These are phyloP conservation scores for Monarda citriodora DNA, from an alignment of 305 asterid species.

Conservation along the genomic window DNA sequence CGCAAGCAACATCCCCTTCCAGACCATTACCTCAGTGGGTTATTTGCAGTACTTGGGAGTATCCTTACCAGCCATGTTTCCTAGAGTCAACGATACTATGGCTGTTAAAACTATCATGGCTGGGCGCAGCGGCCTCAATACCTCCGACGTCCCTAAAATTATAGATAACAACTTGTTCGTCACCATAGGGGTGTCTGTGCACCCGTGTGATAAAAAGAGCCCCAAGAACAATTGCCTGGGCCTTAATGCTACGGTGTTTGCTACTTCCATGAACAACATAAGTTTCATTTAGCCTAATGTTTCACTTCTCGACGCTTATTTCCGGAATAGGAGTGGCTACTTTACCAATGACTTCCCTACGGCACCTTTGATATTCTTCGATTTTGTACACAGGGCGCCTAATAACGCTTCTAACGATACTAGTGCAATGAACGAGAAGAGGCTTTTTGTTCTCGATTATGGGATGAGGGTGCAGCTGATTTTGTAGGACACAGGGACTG, in stretches of 20 bases:
- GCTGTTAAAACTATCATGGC: constrained; percentile 74
- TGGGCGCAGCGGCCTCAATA: constrained; percentile 50
- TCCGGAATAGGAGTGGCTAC: constrained; percentile 35
- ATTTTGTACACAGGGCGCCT: constrained; percentile 68
- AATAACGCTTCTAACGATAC: constrained; percentile 58
- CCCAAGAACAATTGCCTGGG: constrained; percentile 52
- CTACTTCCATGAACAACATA: constrained; percentile 72
- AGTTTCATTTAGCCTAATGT: constrained; percentile 56
- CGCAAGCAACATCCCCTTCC: constrained; percentile 54
- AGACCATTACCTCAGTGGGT: constrained; percentile 52
- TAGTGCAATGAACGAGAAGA: constrained; percentile 44
- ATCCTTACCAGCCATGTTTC: constrained; percentile 46
- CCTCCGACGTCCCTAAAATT: constrained; percentile 40
- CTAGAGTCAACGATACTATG: constrained; percentile 46
- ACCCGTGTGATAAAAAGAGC: constrained; percentile 39
- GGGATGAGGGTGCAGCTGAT: constrained; percentile 64
- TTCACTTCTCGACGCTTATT: constrained; percentile 56
- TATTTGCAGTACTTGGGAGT: constrained; percentile 60
- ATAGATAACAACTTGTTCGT: constrained; percentile 57
- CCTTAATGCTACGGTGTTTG: constrained; percentile 52
- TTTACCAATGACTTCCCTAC: constrained; percentile 54
- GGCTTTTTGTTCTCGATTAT: constrained; percentile 58
- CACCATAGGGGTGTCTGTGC: constrained; percentile 58
- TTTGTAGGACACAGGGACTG: constrained; percentile 67
- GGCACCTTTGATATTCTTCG: constrained; percentile 45